A percentile compares a stretch with the other conserved stretches of the same genome.
Evolutionary conservation across 225 moss, liverwort and hornwort genomes (phyloP).

Genomic region (Polytrichum commune): DNA sequence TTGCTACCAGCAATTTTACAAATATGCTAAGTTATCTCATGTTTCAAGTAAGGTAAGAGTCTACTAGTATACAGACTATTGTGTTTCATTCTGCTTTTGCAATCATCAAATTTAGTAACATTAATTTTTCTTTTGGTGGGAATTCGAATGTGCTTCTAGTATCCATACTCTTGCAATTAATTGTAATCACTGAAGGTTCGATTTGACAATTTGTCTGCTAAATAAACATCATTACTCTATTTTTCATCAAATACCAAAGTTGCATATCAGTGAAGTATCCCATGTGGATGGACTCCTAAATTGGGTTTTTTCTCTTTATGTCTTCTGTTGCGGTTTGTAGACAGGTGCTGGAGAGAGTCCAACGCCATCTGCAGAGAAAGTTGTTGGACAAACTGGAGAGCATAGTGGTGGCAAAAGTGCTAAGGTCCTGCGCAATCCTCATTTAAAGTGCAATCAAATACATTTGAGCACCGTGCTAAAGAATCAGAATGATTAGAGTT

Average conservation of each 20-base stretch:
- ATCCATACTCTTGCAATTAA: too few species aligned
- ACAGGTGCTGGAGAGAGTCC: conserved; percentile 33
- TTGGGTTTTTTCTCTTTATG: not conserved
- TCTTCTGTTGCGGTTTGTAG: conserved; percentile 24
- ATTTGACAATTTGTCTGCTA: not conserved
- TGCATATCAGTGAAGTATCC: not conserved
- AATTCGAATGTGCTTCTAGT: too few species aligned
- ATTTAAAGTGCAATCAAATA: not conserved
- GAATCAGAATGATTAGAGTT: too few species aligned
- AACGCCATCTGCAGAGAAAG: conserved; percentile 19
- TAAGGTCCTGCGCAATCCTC: conserved; percentile 25
- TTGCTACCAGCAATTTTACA: not conserved
- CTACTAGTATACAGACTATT: too few species aligned
- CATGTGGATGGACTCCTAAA: not conserved
- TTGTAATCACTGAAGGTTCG: not conserved
- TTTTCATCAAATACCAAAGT: not conserved
- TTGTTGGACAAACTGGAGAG: conserved; percentile 20
- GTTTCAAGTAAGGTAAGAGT: too few species aligned
- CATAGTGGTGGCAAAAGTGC: conserved; percentile 32
- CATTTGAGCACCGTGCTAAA: too few species aligned
- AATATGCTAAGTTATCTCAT: not conserved
- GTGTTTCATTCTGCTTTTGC: too few species aligned
- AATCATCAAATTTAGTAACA: too few species aligned
- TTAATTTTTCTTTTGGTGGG: too few species aligned
- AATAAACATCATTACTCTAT: not conserved